phyloP scores from a whole-genome alignment of 345 rosid species.

The Luvunga scandens region DNA sequence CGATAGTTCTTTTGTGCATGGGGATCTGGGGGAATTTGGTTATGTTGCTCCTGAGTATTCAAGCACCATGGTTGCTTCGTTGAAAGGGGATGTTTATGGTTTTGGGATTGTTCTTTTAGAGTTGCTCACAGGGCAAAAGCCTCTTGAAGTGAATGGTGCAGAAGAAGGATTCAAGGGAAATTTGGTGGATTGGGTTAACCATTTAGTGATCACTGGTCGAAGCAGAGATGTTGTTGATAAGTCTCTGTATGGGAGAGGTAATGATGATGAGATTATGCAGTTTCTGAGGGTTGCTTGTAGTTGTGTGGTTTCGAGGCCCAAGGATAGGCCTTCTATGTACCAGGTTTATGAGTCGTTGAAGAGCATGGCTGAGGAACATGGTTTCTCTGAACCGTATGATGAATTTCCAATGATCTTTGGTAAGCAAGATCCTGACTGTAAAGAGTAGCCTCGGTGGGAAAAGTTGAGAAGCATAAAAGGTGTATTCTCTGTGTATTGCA shows the following conservation, averaged over 20 bases:
- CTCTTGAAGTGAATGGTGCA: slow-evolving; percentile 28
- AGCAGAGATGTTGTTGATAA: slow-evolving; percentile 37
- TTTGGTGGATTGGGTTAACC: slow-evolving; percentile 60
- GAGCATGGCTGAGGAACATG: slow-evolving; percentile 38
- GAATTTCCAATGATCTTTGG: slow-evolving; percentile 39
- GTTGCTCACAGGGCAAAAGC: slow-evolving; percentile 46
- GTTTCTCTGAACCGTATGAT: slow-evolving; percentile 30
- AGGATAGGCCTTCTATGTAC: slow-evolving; percentile 43
- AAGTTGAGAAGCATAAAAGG: neutral
- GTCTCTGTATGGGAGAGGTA: slow-evolving; percentile 32
- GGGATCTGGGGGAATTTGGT: slow-evolving; percentile 45
- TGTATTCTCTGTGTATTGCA: neutral
- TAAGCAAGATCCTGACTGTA: slow-evolving; percentile 32
- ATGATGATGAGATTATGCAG: slow-evolving; percentile 37
- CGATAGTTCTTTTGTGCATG: slow-evolving; percentile 41
- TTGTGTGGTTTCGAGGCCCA: slow-evolving; percentile 43
- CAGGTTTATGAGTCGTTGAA: slow-evolving; percentile 43
- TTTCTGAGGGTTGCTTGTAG: slow-evolving; percentile 37
- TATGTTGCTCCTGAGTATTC: slow-evolving; percentile 50
- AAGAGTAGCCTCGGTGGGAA: slow-evolving; percentile 18
- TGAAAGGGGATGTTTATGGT: slow-evolving; percentile 56
- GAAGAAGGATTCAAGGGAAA: slow-evolving; percentile 54
- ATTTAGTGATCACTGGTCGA: slow-evolving; percentile 23
- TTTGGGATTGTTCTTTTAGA: slow-evolving; percentile 60
- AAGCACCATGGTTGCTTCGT: slow-evolving; percentile 44